phyloP scores from a whole-genome alignment of 192 early-diverging fungal species.

The Backusella tuberculispora region DNA sequence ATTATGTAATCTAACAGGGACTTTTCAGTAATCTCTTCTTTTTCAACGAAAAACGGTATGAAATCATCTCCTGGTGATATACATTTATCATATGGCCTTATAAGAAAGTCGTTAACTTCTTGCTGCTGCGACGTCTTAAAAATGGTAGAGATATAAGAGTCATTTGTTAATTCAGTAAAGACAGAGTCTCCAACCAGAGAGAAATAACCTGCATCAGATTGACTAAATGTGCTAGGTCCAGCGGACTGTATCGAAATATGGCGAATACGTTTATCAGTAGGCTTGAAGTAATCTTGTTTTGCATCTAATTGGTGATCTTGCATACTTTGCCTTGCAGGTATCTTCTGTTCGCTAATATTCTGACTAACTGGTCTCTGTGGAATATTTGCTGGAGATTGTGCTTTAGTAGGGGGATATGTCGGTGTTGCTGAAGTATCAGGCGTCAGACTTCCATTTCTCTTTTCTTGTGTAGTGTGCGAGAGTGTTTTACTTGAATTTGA shows the following conservation, averaged over 20 bases:
- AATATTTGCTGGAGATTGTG: not conserved
- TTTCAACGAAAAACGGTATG: not conserved
- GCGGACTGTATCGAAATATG: constrained; percentile 7
- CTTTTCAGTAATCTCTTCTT: not conserved
- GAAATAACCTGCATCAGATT: not conserved
- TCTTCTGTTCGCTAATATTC: not conserved
- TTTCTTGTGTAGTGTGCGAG: not conserved
- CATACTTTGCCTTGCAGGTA: not conserved
- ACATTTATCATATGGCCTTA: not conserved
- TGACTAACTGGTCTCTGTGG: not conserved
- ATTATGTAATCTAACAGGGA: constrained; percentile 8
- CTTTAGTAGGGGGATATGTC: not conserved
- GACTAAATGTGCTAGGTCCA: constrained; percentile 12
- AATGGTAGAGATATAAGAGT: not conserved
- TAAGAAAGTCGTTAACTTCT: constrained; percentile 9
- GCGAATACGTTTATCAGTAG: not conserved
- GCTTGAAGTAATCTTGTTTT: constrained; percentile 11
- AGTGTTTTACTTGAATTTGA: not conserved
- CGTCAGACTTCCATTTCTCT: not conserved
- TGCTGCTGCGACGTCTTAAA: constrained; percentile 3
- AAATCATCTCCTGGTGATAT: not conserved
- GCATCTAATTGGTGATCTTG: constrained; percentile 3
- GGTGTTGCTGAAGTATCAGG: constrained; percentile 1
- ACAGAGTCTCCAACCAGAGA: constrained; percentile 9
- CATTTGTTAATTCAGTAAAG: constrained; percentile 10